Base-by-base conservation (phyloP, 2,329 filamentous ascomycete genomes). In the Botrytis squamosa region DNA sequence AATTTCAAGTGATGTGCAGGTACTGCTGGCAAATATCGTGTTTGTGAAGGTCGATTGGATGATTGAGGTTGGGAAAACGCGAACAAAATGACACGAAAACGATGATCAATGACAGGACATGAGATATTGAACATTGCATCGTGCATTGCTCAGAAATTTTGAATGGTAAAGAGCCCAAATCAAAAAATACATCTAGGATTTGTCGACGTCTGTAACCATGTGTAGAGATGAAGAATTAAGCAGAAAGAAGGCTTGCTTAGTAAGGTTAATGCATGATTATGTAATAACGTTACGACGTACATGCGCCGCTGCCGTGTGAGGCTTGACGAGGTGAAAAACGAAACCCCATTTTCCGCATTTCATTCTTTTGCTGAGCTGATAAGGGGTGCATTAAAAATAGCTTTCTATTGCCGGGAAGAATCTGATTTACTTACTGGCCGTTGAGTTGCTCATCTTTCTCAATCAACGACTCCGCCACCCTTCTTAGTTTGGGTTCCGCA, bases 1-100 rank as follows among this genome's bases (percentile, higher is more conserved):
- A 29, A 22, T 22, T 25, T 16, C 29, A 38, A 55, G 9, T 40
- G 25, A 25, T 68, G 65, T 16, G 46, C 65, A 67, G 65, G 65
- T 67, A 67, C 46, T 55, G 46, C 46, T 40, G 65, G 65, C 65
- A 67, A 67, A 67, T 2, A 67, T 33, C n/a, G 8, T 40, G 29
- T 55, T 55, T 29, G 46, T 33, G 33, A 67, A 29, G 29, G 33
- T 40, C 25, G 6, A 40, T 68, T 68, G 46, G 46, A 29, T 68
- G 36, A 29, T 29, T 6, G 25, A 10, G 25, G 29, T 5, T 20
- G 14, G 9, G 2, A 44, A 64, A 64, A 29, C 62, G 38, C 62
- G n/a, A 44, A 9, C 38, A 64, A 16, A 33, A 44, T 44, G 38
- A 29, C 25, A 64, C 62, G 38, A 44, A 29, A 44, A 20, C 16